Conservation (phyloP, 805 yeast species). For the Schwanniomyces occidentalis region DNA sequence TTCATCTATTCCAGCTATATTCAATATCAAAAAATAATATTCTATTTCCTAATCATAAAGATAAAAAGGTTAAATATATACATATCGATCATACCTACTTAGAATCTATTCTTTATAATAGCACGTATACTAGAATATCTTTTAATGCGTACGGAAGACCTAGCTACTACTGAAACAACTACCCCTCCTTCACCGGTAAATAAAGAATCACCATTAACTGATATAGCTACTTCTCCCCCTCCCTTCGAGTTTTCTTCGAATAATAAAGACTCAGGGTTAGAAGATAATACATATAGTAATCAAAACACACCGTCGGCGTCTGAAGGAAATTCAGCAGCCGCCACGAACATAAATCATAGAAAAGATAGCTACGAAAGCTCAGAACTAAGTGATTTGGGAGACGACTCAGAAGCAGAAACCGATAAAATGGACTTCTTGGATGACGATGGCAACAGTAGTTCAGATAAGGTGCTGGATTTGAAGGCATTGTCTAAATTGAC, state of each 20-base stretch:
- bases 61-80: too few species aligned
- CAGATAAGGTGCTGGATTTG: slow-evolving; percentile 34
- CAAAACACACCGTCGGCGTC: slow-evolving; percentile 1
- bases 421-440: slow-evolving; percentile 71
- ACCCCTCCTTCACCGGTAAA: slow-evolving; percentile 12
- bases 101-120: too few species aligned
- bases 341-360: too few species aligned
- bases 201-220: slow-evolving; percentile 42
- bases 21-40: too few species aligned
- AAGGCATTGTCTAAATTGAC: slow-evolving; percentile 42
- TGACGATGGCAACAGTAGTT: slow-evolving; percentile 20
- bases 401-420: slow-evolving; percentile 86
- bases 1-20: too few species aligned
- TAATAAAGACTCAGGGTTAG: slow-evolving; percentile 3
- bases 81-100: too few species aligned
- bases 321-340: background rate
- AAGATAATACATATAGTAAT: background rate
- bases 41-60: too few species aligned
- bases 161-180: slow-evolving; percentile 1
- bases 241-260: slow-evolving; percentile 27
- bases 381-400: slow-evolving; percentile 52
- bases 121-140: too few species aligned
- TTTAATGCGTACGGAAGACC: too few species aligned
- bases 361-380: slow-evolving; percentile 39
- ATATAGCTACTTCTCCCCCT: slow-evolving; percentile 43